Percentiles rank a stretch among this genome's conserved stretches.
phyloP scores from a whole-genome alignment of 164 flowering plant species.

The Magnolia changhungtana region DNA sequence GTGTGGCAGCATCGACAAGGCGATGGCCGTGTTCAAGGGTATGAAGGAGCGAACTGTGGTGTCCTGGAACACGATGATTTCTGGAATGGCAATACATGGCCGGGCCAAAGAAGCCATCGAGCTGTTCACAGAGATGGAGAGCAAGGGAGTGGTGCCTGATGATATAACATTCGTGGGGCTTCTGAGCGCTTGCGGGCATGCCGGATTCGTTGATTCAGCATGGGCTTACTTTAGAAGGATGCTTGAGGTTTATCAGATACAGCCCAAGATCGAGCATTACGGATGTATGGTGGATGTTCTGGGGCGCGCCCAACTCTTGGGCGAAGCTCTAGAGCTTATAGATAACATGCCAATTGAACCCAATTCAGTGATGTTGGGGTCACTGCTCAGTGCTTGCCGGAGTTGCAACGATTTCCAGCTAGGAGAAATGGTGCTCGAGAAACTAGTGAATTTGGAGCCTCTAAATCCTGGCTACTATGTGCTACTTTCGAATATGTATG shows the following conservation, averaged over 20 bases:
- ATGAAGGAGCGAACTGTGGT: constrained; percentile 20
- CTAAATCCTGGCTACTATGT: constrained; percentile 27
- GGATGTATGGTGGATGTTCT: constrained; percentile 13
- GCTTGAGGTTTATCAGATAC: constrained; percentile 14
- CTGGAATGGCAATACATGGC: constrained; percentile 28
- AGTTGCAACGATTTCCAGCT: constrained; percentile 16
- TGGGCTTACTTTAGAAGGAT: constrained; percentile 14
- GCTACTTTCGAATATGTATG: constrained; percentile 31
- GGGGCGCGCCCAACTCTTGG: constrained; percentile 1
- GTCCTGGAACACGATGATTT: constrained; percentile 30
- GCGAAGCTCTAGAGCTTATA: constrained; percentile 4
- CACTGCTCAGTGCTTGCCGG: constrained; percentile 11
- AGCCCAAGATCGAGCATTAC: constrained; percentile 11
- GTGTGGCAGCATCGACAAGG: constrained; percentile 28
- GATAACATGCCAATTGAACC: constrained; percentile 10
- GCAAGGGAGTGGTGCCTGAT: constrained; percentile 16
- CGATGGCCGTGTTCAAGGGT: constrained; percentile 18
- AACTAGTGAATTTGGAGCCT: constrained; percentile 23
- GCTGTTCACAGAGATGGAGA: constrained; percentile 22
- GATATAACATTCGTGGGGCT: constrained; percentile 27
- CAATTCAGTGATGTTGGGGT: constrained; percentile 13
- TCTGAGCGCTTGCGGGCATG: constrained; percentile 24
- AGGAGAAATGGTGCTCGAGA: constrained; percentile 25
- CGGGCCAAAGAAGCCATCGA: constrained; percentile 18
- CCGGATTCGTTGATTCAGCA: constrained; percentile 22